phyloP scores from a whole-genome alignment of 306 rosid genomes.

The Herpetospermum pedunculosum region DNA sequence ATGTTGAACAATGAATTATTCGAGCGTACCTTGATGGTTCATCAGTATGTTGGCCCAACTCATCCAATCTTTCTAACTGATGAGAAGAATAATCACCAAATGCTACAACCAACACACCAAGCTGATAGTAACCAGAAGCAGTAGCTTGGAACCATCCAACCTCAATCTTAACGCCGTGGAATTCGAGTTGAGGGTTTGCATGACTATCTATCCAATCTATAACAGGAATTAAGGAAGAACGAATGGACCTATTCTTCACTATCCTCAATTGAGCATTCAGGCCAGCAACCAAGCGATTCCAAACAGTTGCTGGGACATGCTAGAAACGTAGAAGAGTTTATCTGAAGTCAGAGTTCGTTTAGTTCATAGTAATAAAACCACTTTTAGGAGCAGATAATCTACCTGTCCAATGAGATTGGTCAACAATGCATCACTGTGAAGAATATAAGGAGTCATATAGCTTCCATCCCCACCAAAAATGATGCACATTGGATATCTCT shows the following conservation, averaged over 20 bases:
- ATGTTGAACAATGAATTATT: not conserved
- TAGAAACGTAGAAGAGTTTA: slow-evolving; percentile 21
- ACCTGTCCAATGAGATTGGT: slow-evolving; percentile 98
- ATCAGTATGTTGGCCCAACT: not conserved
- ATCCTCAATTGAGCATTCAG: slow-evolving; percentile 90
- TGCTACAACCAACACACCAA: slow-evolving; percentile 68
- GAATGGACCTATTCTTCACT: slow-evolving; percentile 78
- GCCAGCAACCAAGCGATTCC: slow-evolving; percentile 93
- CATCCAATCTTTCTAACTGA: slow-evolving; percentile 30
- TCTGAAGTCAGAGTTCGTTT: slow-evolving; percentile 6
- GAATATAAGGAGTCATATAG: slow-evolving; percentile 89
- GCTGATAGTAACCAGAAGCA: slow-evolving; percentile 97
- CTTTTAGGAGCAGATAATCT: slow-evolving; percentile 12
- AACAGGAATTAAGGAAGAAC: slow-evolving; percentile 62
- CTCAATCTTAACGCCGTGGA: slow-evolving; percentile 84
- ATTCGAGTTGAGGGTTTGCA: slow-evolving; percentile 92
- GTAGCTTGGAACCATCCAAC: slow-evolving; percentile 99
- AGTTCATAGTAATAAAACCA: slow-evolving; percentile 9
- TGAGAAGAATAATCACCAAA: slow-evolving; percentile 66
- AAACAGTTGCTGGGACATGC: slow-evolving; percentile 98
- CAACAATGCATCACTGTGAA: slow-evolving; percentile 78
- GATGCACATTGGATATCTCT: slow-evolving; percentile 96
- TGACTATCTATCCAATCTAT: slow-evolving; percentile 83
- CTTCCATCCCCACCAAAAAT: slow-evolving; percentile 97
- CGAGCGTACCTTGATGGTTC: slow-evolving; percentile 2